phyloP scores from a whole-genome alignment of 2,329 filamentous ascomycete species.

The Venturia oleaginea region DNA sequence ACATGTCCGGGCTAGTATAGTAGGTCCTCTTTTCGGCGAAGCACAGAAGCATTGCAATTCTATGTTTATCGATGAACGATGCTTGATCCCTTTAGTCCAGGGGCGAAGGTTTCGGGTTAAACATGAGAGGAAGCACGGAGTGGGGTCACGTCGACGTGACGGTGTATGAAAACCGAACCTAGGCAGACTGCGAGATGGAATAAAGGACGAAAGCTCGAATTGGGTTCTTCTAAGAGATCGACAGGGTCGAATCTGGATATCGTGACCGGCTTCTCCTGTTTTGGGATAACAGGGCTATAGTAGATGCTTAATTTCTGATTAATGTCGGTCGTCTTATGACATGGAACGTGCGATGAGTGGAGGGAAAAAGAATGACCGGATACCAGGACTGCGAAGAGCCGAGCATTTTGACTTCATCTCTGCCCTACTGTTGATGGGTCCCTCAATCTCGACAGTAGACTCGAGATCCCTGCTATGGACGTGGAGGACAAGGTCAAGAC shows the following conservation, averaged over 20 bases:
- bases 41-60: background rate
- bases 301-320: background rate
- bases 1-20: background rate
- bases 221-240: background rate
- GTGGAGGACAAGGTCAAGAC: background rate
- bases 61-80: background rate
- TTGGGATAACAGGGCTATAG: background rate
- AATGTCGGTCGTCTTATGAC: background rate
- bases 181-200: background rate
- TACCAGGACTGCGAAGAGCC: background rate
- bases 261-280: background rate
- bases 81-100: background rate
- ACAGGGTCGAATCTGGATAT: background rate
- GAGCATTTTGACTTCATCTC: background rate
- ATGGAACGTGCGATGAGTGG: background rate
- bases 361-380: conserved; percentile 2
- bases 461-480: background rate
- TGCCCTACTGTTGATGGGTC: background rate
- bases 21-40: background rate
- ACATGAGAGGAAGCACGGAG: background rate
- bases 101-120: background rate
- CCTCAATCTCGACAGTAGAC: background rate
- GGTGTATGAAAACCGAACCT: background rate
- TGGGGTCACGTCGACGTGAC: background rate
- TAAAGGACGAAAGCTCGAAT: background rate